Percentiles rank a stretch among this genome's conserved stretches.
phyloP scores from a whole-genome alignment of 495 filamentous ascomycete species.

The Neurospora sublineolata region DNA sequence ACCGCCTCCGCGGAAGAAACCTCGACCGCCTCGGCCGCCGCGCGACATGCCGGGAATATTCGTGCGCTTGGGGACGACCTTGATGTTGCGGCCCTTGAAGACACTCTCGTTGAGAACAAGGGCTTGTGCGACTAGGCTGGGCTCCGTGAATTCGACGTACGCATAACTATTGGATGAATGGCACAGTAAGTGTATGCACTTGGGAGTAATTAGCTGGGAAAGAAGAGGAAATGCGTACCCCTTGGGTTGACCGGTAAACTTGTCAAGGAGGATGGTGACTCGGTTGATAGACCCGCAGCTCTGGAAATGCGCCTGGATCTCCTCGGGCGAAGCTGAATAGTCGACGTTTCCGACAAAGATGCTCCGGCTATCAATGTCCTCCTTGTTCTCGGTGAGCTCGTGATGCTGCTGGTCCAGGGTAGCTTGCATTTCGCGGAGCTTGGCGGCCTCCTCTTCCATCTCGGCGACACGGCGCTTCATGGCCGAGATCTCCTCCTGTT shows the following conservation, averaged over 20 bases:
- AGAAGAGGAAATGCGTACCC: slow-evolving; percentile 45
- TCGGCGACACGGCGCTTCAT: slow-evolving; percentile 98
- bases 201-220: background rate
- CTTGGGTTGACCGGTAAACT: slow-evolving; percentile 96
- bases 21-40: slow-evolving; percentile 54
- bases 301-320: slow-evolving; percentile 98
- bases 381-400: slow-evolving; percentile 80
- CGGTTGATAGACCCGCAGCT: slow-evolving; percentile 96
- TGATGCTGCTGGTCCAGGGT: slow-evolving; percentile 73
- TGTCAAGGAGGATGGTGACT: slow-evolving; percentile 94
- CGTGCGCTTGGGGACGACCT: slow-evolving; percentile 96
- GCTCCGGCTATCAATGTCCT: slow-evolving; percentile 89
- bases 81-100: slow-evolving; percentile 87
- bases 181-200: background rate
- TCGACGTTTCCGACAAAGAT: slow-evolving; percentile 99
- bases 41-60: slow-evolving; percentile 88
- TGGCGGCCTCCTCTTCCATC: slow-evolving; percentile 97
- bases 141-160: slow-evolving; percentile 97
- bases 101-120: slow-evolving; percentile 93
- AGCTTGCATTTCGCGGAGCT: slow-evolving; percentile 93
- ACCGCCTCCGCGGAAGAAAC: slow-evolving; percentile 43
- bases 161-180: slow-evolving; percentile 58
- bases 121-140: slow-evolving; percentile 82
- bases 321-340: slow-evolving; percentile 93
- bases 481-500: slow-evolving; percentile 75